These are phyloP conservation scores for Penicillium coffeae DNA, from an alignment of 495 filamentous ascomycete species.

Conservation along the genomic window DNA sequence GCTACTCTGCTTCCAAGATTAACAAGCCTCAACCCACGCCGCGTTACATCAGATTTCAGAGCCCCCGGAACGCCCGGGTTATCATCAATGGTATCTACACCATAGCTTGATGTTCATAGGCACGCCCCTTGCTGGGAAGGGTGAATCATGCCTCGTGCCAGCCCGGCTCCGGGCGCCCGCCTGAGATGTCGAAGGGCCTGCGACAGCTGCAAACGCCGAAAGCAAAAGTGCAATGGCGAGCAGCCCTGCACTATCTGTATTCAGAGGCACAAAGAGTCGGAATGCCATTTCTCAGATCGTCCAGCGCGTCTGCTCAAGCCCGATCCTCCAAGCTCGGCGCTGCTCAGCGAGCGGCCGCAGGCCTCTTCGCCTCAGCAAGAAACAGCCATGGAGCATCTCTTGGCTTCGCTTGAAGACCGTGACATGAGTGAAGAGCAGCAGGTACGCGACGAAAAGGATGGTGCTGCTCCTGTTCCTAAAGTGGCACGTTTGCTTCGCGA, in stretches of 20 bases:
- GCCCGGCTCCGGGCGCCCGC: constrained; percentile 30
- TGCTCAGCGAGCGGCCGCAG: constrained; percentile 35
- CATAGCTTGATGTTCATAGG: too few relatives aligned
- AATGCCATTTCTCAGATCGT: constrained; percentile 44
- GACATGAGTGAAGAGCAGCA: constrained; percentile 34
- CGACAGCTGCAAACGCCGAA: constrained; percentile 73
- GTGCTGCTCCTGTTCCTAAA: constrained; percentile 39
- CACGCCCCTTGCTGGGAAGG: not conserved
- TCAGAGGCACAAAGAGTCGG: constrained; percentile 50
- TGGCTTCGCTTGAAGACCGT: constrained; percentile 38
- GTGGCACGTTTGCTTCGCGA: constrained; percentile 52
- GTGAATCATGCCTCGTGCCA: constrained; percentile 35
- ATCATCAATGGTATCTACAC: too few relatives aligned
- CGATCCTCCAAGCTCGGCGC: constrained; percentile 31
- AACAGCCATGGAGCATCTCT: constrained; percentile 38
- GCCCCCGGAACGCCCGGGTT: too few relatives aligned
- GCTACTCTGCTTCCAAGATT: too few relatives aligned
- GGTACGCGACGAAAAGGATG: constrained; percentile 35
- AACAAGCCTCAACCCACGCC: too few relatives aligned
- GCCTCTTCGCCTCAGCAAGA: constrained; percentile 32
- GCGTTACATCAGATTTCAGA: too few relatives aligned
- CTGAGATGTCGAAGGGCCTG: constrained; percentile 54
- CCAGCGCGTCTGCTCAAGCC: constrained; percentile 38
- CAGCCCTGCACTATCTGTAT: constrained; percentile 66
- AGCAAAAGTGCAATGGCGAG: constrained; percentile 76